Evolutionary conservation across 257 asterid species (phyloP), one percentile per base, ranked within the genome.

Genomic region (Coffea canephora): DNA sequence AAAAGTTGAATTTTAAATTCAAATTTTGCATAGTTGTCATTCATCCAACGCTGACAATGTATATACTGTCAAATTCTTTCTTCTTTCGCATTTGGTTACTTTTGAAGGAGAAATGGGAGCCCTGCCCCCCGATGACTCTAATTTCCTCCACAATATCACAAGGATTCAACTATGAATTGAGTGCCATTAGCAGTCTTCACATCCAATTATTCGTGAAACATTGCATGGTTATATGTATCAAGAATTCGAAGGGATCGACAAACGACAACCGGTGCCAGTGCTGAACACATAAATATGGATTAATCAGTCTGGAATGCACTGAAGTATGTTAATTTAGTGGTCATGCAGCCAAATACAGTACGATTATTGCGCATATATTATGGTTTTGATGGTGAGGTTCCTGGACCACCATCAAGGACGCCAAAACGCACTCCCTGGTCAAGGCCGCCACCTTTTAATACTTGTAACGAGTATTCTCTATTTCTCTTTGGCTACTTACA

Each of bases 281-380:
- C 43, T 39, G 5, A 39, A 39, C 43, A 39, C 43, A 48, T 52
- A 50, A 19, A 2, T 19, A 39, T 21, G 43, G 21, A 50, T 15
- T 45, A 73, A 48, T 49, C 31, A 7, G 48, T 14, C 31, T 73
- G 77, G 66, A 16, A 14, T 52, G 66, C 77, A 73, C 77, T 73
- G 12, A 31, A 19, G 6, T 13, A 52, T 21, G 25, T 73, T 14
- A 7, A 18, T 73, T 41, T 36, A 18, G 73, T 41, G 39, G 31
- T 41, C 15, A 19, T 41, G 15, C 73, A 8, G 73, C 73, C 73
- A 25, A 25, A 48, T 14, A 12, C 6, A 48, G 45, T 14, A 46
- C 64, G 12, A 25, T 57, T 2, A 50, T 8, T 16, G 77, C 12
- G 52, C 64, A 7, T 4, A 18, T 1, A 25, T 19, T 57, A 21